These are phyloP conservation scores for Dendrocalamus latiflorus DNA, from an alignment of 202 grass and related monocot species.

Conservation along the genomic window DNA sequence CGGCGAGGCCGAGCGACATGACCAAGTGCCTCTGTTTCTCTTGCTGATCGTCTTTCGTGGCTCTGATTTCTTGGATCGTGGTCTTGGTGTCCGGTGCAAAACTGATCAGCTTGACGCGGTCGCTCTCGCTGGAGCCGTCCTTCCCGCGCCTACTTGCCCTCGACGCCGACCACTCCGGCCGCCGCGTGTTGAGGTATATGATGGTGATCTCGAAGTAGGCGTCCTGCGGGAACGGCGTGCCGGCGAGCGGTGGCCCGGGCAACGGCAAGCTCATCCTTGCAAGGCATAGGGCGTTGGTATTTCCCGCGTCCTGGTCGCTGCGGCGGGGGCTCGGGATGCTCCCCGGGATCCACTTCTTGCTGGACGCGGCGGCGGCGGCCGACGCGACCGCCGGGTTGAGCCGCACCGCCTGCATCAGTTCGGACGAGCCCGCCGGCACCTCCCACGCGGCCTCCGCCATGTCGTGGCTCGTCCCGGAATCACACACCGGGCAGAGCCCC, in stretches of 20 bases:
- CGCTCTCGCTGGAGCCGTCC: constrained; percentile 37
- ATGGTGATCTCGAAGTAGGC: constrained; percentile 88
- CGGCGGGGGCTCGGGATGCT: constrained; percentile 39
- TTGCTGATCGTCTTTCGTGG: constrained; percentile 25
- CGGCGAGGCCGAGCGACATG: constrained; percentile 68
- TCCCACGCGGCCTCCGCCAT: constrained; percentile 57
- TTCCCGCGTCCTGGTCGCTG: not conserved
- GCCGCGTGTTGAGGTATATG: constrained; percentile 60
- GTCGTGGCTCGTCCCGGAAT: constrained; percentile 35
- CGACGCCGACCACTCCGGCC: constrained; percentile 47
- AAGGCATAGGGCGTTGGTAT: constrained; percentile 2
- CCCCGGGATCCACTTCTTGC: constrained; percentile 34
- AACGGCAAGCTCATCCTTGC: constrained; percentile 75
- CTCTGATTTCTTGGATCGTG: constrained; percentile 29
- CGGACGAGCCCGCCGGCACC: constrained; percentile 49
- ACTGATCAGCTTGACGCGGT: constrained; percentile 56
- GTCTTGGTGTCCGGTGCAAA: constrained; percentile 10
- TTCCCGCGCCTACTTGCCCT: constrained; percentile 33
- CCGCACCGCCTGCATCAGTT: constrained; percentile 75
- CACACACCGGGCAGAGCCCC: constrained; percentile 45
- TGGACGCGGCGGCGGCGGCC: not conserved
- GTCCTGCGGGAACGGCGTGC: constrained; percentile 82
- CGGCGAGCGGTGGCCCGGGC: constrained; percentile 61
- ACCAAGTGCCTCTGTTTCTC: constrained; percentile 37
- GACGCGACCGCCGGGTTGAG: constrained; percentile 42